Base-by-base conservation (phyloP, 345 rosid genomes). In the Eucalyptus polybractea region DNA sequence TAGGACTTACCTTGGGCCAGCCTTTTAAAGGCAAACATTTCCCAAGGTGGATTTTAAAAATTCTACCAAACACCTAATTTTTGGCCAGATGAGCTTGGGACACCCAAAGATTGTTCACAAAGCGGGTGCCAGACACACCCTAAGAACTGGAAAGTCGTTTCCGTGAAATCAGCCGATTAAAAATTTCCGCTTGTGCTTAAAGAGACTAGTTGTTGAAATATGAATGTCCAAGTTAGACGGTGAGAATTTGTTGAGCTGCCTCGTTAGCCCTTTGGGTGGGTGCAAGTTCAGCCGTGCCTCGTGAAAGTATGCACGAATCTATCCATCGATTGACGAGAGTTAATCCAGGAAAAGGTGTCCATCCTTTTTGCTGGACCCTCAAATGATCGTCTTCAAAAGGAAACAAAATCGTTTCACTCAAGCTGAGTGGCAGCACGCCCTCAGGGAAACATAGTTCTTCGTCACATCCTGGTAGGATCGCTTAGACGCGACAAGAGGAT, bases 1-100 rank as follows among this genome's bases (percentile, higher is more conserved):
- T 53, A 53, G 0, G 24, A 1, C 10, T 0, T 53, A 1, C 24
- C 56, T 53, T 53, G 10, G 24, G 24, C 10, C 4, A 7, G 5
- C 10, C 4, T 51, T 3, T 53, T 2, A 19, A 19, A 53, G 4
- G 1, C 24, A 53, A 53, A 53, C 10, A 53, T 19, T 53, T 53
- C 1, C 0, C n/a, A n/a, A 7, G 56, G 24, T 53, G 56, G 5
- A 5, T 19, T 53, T 53, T 1, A 19, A 53, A 53, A 53, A 53
- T 53, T 53, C 58, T 53, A 53, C 58, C 25, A 4, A 19, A 8
- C 58, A 8, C 58, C 25, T 53, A 0, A 53, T 53, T 7, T 53
- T 53, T 10, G 24, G 58, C 58, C 54, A 7, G 6, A 51, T 7
- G 22, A 51, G 54, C 56, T 51, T 17, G 56, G 56, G 56, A 51